Evolutionary conservation across 352 stramenopile species (phyloP).

Genomic region (Phytopythium delawarense): DNA sequence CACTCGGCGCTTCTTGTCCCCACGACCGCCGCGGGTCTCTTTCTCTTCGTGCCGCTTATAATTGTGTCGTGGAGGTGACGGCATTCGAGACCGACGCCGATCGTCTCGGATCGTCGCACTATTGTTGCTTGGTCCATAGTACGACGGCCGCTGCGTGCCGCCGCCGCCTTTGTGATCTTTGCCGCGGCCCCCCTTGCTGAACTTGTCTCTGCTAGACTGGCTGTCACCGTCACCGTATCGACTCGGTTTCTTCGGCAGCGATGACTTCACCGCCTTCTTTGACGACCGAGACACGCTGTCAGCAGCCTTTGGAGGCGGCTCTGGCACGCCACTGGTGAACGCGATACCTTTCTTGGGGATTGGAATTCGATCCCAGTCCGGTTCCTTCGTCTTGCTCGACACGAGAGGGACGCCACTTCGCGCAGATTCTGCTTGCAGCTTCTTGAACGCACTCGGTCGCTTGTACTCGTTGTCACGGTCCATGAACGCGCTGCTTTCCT

Average conservation of each 20-base stretch:
- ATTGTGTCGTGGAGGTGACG: constrained; percentile 17
- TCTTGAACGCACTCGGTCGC: constrained; percentile 52
- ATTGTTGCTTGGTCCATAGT: not conserved
- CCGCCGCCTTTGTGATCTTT: not conserved
- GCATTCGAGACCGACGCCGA: constrained; percentile 15
- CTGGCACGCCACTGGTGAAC: constrained; percentile 5
- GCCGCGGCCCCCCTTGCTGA: not conserved
- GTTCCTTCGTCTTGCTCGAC: constrained; percentile 29
- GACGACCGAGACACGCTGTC: not conserved
- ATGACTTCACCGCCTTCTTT: constrained; percentile 2
- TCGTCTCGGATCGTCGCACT: not conserved
- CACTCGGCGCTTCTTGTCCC: not conserved
- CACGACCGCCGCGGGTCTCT: constrained; percentile 2
- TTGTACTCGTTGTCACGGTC: constrained; percentile 37
- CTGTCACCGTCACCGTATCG: not conserved
- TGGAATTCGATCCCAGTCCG: constrained; percentile 40
- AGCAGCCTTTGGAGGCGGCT: not conserved
- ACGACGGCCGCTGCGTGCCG: not conserved
- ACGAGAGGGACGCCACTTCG: constrained; percentile 36
- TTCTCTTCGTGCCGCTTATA: constrained; percentile 17
- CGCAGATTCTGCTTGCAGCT: constrained; percentile 38
- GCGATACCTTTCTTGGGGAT: constrained; percentile 40
- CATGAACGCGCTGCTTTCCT: constrained; percentile 22
- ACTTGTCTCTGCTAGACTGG: not conserved
- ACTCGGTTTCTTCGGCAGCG: constrained; percentile 9